A percentile compares a stretch with the other conserved stretches of the same genome.
Evolutionary conservation across 2,329 filamentous ascomycete genomes (phyloP).

Genomic region (Cryoendolithus antarcticus): DNA sequence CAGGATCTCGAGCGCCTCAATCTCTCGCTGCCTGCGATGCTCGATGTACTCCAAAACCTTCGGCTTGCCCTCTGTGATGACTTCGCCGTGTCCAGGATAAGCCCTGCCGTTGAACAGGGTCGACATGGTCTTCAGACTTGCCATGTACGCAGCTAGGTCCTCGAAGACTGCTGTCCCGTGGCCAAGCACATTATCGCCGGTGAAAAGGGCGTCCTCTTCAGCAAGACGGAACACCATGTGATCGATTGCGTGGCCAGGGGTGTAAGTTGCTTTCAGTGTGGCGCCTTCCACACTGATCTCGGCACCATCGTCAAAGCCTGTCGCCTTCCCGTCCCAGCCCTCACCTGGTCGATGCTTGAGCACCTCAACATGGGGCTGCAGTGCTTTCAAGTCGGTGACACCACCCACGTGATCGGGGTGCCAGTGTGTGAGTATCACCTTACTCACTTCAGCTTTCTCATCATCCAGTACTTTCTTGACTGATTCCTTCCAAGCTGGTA

Average conservation of each 20-base stretch:
- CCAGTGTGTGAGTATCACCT: constrained; percentile 78
- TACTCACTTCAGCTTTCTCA: constrained; percentile 57
- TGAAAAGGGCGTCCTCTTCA: constrained; percentile 74
- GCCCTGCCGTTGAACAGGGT: constrained; percentile 52
- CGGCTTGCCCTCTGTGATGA: constrained; percentile 57
- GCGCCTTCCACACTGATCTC: constrained; percentile 46
- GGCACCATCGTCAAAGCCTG: constrained; percentile 9
- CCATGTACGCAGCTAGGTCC: constrained; percentile 56
- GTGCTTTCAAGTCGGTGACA: constrained; percentile 51
- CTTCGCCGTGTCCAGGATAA: constrained; percentile 79
- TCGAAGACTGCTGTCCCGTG: constrained; percentile 82
- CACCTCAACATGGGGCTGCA: constrained; percentile 51
- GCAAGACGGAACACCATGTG: constrained; percentile 68
- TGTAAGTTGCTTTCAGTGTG: constrained; percentile 54
- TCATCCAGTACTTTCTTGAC: constrained; percentile 52
- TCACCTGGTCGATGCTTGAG: constrained; percentile 45
- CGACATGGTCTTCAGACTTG: constrained; percentile 57
- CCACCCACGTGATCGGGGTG: constrained; percentile 78
- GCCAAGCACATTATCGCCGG: constrained; percentile 77
- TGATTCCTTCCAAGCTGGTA: constrained; percentile 56
- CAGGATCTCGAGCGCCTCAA: constrained; percentile 59
- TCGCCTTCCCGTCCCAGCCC: constrained; percentile 27
- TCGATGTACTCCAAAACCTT: constrained; percentile 73
- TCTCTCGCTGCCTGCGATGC: constrained; percentile 68
- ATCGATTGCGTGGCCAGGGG: constrained; percentile 67